Evolutionary conservation across 2,329 filamentous ascomycete species (phyloP).

Genomic region (Scedosporium dehoogii): DNA sequence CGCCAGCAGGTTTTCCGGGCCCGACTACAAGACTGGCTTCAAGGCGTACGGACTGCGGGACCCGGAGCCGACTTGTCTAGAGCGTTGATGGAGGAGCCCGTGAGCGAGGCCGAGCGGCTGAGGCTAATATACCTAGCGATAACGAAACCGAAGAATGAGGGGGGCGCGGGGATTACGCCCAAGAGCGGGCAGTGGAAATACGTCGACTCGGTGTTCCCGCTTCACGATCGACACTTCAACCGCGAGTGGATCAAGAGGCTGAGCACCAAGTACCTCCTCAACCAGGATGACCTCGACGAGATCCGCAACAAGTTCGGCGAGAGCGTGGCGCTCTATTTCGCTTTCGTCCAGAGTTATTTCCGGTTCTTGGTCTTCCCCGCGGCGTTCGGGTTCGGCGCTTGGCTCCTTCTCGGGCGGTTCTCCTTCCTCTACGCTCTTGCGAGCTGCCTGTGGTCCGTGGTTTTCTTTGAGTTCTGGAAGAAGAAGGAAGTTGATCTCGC

Average conservation of each 20-base stretch:
- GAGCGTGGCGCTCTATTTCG: slow-evolving; percentile 89
- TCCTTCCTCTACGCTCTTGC: slow-evolving; percentile 70
- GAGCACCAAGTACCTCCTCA: slow-evolving; percentile 61
- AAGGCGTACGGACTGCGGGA: slow-evolving; percentile 70
- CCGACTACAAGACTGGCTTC: slow-evolving; percentile 86
- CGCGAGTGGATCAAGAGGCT: slow-evolving; percentile 65
- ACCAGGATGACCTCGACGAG: slow-evolving; percentile 56
- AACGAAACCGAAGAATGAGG: slow-evolving; percentile 60
- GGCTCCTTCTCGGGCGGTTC: slow-evolving; percentile 67
- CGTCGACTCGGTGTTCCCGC: slow-evolving; percentile 64
- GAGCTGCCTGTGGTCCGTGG: slow-evolving; percentile 75
- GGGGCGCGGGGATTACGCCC: slow-evolving; percentile 69
- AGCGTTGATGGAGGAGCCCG: slow-evolving; percentile 56
- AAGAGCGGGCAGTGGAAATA: slow-evolving; percentile 60
- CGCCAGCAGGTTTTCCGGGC: slow-evolving; percentile 75
- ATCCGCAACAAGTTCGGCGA: slow-evolving; percentile 73
- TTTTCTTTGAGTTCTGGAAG: slow-evolving; percentile 96
- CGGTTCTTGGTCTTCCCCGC: slow-evolving; percentile 76
- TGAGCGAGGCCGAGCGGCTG: slow-evolving; percentile 80
- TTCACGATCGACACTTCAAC: slow-evolving; percentile 71
- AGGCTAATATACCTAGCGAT: slow-evolving; percentile 82
- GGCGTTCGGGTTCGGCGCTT: slow-evolving; percentile 63
- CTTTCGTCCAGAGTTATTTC: slow-evolving; percentile 87
- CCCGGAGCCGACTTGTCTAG: slow-evolving; percentile 64
- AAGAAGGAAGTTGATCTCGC: slow-evolving; percentile 80